These are phyloP conservation scores for Ascosphaera apis DNA, from an alignment of 2,329 filamentous ascomycete species.

Conservation along the genomic window DNA sequence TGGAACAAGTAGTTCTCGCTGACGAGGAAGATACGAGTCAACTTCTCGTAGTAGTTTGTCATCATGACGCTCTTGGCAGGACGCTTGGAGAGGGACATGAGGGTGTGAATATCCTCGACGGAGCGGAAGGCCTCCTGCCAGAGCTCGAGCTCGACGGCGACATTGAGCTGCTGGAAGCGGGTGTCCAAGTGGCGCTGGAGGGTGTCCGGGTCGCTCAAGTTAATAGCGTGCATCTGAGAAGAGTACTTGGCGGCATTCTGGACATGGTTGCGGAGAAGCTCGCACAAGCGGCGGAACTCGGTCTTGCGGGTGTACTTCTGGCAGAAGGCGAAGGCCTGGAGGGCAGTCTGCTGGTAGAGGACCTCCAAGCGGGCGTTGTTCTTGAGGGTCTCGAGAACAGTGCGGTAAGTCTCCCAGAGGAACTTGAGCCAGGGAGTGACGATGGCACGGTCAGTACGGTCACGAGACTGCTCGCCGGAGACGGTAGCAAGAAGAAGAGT, in stretches of 20 bases:
- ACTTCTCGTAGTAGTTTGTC: slow-evolving; percentile 99
- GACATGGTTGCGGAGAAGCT: slow-evolving; percentile 93
- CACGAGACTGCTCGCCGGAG: slow-evolving; percentile 89
- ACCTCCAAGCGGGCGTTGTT: slow-evolving; percentile 96
- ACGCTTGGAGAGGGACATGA: slow-evolving; percentile 92
- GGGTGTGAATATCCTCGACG: slow-evolving; percentile 94
- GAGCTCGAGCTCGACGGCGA: slow-evolving; percentile 88
- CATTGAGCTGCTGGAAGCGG: slow-evolving; percentile 94
- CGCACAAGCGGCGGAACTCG: slow-evolving; percentile 94
- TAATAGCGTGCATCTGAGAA: slow-evolving; percentile 97
- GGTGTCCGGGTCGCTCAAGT: slow-evolving; percentile 90
- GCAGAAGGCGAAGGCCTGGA: slow-evolving; percentile 97
- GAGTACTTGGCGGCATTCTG: slow-evolving; percentile 99
- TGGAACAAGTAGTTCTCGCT: slow-evolving; percentile 99
- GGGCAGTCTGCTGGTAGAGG: slow-evolving; percentile 94
- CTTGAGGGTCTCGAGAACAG: slow-evolving; percentile 91
- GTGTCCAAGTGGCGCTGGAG: slow-evolving; percentile 94
- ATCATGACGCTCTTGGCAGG: slow-evolving; percentile 99
- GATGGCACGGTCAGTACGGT: slow-evolving; percentile 92
- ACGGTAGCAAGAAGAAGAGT: slow-evolving; percentile 95
- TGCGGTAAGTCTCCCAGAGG: slow-evolving; percentile 97
- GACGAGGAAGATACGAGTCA: slow-evolving; percentile 93
- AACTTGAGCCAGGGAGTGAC: slow-evolving; percentile 99
- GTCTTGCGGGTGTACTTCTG: slow-evolving; percentile 97
- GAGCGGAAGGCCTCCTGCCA: slow-evolving; percentile 99